Evolutionary conservation across 2,329 filamentous ascomycete genomes (phyloP).

Genomic region (Teratosphaeria viscida): DNA sequence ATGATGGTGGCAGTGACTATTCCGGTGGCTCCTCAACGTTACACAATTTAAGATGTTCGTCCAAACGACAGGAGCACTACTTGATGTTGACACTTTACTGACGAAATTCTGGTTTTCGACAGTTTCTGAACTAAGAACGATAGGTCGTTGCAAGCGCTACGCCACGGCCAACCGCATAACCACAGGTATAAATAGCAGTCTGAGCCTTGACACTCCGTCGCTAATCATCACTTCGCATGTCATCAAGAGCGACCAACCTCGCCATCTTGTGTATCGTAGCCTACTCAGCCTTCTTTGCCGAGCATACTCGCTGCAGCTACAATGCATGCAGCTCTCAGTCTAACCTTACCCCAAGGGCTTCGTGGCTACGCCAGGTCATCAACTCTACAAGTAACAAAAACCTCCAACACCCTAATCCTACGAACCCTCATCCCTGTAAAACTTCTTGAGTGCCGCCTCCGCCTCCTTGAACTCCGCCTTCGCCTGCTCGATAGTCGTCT

Average conservation of each 20-base stretch:
- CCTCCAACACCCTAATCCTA: background rate
- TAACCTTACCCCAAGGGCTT: too few relatives aligned
- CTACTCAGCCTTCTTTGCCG: background rate
- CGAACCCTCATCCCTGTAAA: slow-evolving; percentile 41
- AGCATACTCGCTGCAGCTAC: background rate
- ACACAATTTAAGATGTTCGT: background rate
- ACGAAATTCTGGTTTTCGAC: background rate
- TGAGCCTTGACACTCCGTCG: background rate
- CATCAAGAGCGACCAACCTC: background rate
- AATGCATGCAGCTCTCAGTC: background rate
- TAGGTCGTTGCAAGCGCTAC: background rate
- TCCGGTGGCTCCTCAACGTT: background rate
- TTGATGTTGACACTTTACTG: background rate
- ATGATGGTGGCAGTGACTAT: too few relatives aligned
- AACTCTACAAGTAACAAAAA: too few relatives aligned
- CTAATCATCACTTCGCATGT: background rate
- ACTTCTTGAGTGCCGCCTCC: slow-evolving; percentile 58
- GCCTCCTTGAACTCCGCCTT: slow-evolving; percentile 69
- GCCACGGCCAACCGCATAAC: background rate
- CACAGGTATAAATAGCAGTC: background rate
- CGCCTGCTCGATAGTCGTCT: slow-evolving; percentile 57
- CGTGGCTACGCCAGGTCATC: too few relatives aligned
- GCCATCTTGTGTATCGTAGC: background rate
- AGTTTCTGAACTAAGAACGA: background rate
- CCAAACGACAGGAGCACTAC: background rate